phyloP scores from a whole-genome alignment of 352 stramenopile species.

The Pseudoperonospora humuli region DNA sequence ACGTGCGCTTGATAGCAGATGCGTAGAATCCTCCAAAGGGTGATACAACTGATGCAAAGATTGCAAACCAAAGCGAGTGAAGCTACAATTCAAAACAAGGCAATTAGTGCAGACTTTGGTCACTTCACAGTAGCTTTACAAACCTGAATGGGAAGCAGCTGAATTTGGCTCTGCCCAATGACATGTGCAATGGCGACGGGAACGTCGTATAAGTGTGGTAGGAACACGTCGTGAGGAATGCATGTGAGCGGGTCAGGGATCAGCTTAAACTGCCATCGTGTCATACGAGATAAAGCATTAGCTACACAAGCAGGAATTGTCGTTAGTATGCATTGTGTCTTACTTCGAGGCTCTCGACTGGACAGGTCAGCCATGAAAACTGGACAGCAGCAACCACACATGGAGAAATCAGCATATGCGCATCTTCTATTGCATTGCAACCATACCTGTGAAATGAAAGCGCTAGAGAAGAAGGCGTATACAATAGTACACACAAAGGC shows the following conservation, averaged over 20 bases:
- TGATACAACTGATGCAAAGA: constrained; percentile 97
- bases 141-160: constrained; percentile 84
- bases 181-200: constrained; percentile 73
- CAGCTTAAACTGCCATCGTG: constrained; percentile 31
- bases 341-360: constrained; percentile 74
- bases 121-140: not conserved
- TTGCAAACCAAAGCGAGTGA: constrained; percentile 94
- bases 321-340: not conserved
- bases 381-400: constrained; percentile 9
- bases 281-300: constrained; percentile 1
- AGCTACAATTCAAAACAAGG: constrained; percentile 46
- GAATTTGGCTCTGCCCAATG: constrained; percentile 61
- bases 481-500: constrained; percentile 94
- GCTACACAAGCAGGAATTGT: not conserved
- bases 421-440: not conserved
- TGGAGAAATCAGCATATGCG: not conserved
- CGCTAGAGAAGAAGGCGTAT: constrained; percentile 89
- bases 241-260: constrained; percentile 67
- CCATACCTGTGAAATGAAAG: constrained; percentile 78
- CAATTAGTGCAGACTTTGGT: not conserved
- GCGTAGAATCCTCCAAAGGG: constrained; percentile 99
- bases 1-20: constrained; percentile 98
- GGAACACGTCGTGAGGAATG: constrained; percentile 53
- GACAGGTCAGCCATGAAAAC: constrained; percentile 93
- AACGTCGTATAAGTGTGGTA: constrained; percentile 52